Evolutionary conservation across 306 rosid genomes (phyloP).

Genomic region (Mimosa bimucronata): DNA sequence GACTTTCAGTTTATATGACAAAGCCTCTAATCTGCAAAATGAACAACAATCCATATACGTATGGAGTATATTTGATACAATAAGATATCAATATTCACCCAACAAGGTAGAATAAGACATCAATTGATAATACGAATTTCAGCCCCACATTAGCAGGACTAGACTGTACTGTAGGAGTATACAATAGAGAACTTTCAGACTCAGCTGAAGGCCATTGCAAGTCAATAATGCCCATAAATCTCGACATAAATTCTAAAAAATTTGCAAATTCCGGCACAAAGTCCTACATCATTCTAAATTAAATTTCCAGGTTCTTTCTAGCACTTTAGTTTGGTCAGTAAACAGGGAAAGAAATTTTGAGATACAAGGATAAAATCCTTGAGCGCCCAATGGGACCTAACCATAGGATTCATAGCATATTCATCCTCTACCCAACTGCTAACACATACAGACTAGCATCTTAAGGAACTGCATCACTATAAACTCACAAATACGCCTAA

Average conservation of each 20-base stretch:
- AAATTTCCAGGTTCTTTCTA: background rate
- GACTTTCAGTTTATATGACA: conserved; percentile 35
- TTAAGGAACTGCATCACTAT: background rate
- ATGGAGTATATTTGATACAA: conserved; percentile 16
- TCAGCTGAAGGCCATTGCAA: background rate
- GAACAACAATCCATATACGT: background rate
- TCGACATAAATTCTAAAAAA: background rate
- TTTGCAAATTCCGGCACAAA: conserved; percentile 6
- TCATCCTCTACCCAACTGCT: background rate
- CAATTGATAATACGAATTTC: background rate
- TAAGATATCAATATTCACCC: background rate
- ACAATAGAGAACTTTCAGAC: background rate
- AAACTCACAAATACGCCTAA: background rate
- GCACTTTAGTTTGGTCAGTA: background rate
- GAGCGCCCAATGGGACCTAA: background rate
- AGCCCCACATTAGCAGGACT: background rate
- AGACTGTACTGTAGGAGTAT: background rate
- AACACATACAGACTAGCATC: background rate
- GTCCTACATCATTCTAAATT: background rate
- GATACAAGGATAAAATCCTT: background rate
- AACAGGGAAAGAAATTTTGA: background rate
- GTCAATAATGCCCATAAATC: background rate
- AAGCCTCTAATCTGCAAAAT: conserved; percentile 18
- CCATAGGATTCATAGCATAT: background rate
- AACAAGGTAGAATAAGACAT: background rate